A percentile compares a stretch with the other conserved stretches of the same genome.
These are phyloP conservation scores for Termitomyces sp. DNA, from an alignment of 768 basidiomycete species.

Conservation along the genomic window DNA sequence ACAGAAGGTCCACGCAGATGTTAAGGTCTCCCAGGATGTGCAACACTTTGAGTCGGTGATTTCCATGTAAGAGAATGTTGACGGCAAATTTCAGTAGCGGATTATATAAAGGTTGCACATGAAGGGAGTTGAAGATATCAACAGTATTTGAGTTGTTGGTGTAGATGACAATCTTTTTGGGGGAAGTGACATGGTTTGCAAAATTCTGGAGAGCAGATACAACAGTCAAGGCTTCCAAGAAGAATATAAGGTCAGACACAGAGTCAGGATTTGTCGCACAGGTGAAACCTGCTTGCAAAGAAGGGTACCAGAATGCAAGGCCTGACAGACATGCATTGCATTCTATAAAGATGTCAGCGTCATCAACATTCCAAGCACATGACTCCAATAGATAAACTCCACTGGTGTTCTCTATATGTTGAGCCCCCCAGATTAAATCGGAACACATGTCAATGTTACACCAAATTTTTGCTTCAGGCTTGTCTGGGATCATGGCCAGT, in stretches of 20 bases:
- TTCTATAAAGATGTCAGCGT: background rate
- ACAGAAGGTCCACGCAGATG: background rate
- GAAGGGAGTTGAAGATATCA: slow-evolving; percentile 16
- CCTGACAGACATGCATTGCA: slow-evolving; percentile 15
- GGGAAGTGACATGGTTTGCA: no score
- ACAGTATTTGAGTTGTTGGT: slow-evolving; percentile 20
- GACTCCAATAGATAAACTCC: no score
- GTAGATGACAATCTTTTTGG: slow-evolving; percentile 13
- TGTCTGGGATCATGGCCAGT: no score
- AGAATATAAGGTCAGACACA: slow-evolving; percentile 17
- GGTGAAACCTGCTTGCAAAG: slow-evolving; percentile 10
- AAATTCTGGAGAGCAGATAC: background rate
- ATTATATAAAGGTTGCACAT: slow-evolving; percentile 12
- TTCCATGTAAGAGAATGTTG: slow-evolving; percentile 2
- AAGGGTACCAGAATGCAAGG: slow-evolving; percentile 21
- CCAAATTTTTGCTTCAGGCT: no score
- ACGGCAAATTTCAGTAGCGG: slow-evolving; percentile 12
- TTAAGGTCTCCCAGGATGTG: background rate
- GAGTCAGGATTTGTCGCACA: background rate
- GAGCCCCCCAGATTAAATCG: no score
- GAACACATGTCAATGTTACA: no score
- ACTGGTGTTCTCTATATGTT: no score
- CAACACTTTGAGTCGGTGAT: background rate
- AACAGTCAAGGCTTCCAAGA: slow-evolving; percentile 21
- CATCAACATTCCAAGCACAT: no score